Base-by-base conservation (phyloP, 2,329 filamentous ascomycete genomes). In the Alternaria sp. region DNA sequence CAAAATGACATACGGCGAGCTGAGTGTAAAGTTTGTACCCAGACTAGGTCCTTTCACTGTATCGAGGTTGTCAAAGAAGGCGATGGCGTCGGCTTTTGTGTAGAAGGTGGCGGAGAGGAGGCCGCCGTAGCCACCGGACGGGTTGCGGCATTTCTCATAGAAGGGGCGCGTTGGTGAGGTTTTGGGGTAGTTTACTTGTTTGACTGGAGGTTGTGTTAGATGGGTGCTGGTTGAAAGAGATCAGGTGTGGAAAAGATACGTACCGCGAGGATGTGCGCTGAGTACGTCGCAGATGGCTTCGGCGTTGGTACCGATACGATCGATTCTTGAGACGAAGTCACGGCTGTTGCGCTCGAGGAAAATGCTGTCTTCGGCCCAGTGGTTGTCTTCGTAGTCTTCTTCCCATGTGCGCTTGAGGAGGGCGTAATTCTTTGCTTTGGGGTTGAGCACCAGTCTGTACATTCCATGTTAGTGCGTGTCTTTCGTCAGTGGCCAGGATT, bases 281-380 rank as follows among this genome's bases (percentile, higher is more conserved):
- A 98, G 83, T 37, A 94, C 85, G 28, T 91, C 87, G 69, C 91
- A 94, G 66, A 98, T 91, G 58, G 89, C 87, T 80, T 97, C 94
- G 6, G 95, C 91, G 73, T 96, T 97, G 55, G 83, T 79, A 75
- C 97, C 97, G 75, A 97, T 92, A 59, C 93, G 88, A 67, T 92
- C 90, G 64, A 97, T 93, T 60, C 96, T 88, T 15, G 87, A 87
- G 20, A 90, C 87, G 78, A 97, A 98, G 82, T 98, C 94, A 15
- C 96, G 90, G 78, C 94, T 97, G 80, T 99, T 99, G 66, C 95
- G 88, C 82, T 99, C 96, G 83, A 99, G 90, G 81, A 97, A 97
- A 43, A 99, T 89, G 53, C 91, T 89, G 80, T 99, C 96, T 83
- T 97, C 95, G 18, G 91, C 89, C 93, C 96, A 99, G 78, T 96